A percentile compares a stretch with the other conserved stretches of the same genome.
These are phyloP conservation scores for Chlorella sp. DNA, from an alignment of 139 green algal species.

Conservation along the genomic window DNA sequence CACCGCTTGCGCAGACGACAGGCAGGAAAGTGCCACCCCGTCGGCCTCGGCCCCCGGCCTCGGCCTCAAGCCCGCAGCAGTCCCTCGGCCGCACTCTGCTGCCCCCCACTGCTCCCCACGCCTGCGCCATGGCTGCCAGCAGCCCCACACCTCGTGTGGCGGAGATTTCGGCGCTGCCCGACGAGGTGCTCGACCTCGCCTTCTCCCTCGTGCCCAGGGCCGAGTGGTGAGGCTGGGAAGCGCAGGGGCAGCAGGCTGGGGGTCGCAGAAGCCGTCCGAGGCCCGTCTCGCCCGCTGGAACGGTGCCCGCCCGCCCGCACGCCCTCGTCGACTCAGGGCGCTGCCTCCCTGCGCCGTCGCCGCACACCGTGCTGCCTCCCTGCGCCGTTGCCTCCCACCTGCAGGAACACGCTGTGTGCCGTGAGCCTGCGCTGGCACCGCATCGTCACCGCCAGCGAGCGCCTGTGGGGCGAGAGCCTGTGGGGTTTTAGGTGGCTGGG, in stretches of 20 bases:
- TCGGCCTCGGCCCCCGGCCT: no score
- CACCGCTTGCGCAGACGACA: not conserved
- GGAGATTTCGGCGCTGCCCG: no score
- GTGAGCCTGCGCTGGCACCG: no score
- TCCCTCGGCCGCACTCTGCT: not conserved
- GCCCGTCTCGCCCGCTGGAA: not conserved
- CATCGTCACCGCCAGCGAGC: no score
- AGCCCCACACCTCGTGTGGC: not conserved
- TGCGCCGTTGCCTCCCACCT: not conserved
- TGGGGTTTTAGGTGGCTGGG: no score
- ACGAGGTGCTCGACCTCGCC: no score
- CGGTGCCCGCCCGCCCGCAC: not conserved
- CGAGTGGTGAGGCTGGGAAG: not conserved
- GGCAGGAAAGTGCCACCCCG: not conserved
- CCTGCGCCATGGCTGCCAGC: not conserved
- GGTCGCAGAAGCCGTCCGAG: not conserved
- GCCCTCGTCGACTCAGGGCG: not conserved
- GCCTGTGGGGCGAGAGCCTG: no score
- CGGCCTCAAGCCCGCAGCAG: no score
- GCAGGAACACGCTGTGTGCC: no score
- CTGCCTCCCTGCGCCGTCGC: not conserved
- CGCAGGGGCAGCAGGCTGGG: not conserved
- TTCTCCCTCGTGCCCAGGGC: no score
- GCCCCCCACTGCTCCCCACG: no score
- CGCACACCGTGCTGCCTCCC: not conserved